These are phyloP conservation scores for Trichoderma citrinoviride DNA, from an alignment of 2,329 filamentous ascomycete species.

Conservation along the genomic window DNA sequence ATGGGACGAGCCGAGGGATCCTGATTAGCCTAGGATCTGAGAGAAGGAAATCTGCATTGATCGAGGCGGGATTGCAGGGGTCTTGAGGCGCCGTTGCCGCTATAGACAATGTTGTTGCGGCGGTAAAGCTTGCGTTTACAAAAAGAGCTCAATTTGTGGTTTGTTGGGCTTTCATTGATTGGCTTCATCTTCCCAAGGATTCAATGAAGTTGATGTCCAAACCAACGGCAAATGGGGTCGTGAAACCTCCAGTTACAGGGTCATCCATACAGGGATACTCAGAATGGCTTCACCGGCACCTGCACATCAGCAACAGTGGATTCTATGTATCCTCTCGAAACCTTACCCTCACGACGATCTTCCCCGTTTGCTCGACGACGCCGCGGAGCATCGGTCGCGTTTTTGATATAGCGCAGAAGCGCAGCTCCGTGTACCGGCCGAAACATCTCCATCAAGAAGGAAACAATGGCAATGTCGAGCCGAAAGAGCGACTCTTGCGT, in stretches of 20 bases:
- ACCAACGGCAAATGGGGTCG: no score
- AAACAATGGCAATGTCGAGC: neutral
- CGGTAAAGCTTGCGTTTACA: neutral
- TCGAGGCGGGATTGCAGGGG: neutral
- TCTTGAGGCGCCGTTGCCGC: neutral
- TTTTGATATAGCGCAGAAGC: constrained; percentile 15
- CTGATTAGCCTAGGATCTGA: neutral
- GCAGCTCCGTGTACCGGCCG: constrained; percentile 2
- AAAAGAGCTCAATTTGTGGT: neutral
- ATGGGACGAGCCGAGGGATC: constrained; percentile 16
- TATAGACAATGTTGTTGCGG: neutral
- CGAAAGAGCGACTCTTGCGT: neutral
- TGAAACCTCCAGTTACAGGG: neutral
- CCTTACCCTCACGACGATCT: neutral
- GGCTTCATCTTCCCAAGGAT: no score
- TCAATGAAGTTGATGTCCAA: no score
- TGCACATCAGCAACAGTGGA: no score
- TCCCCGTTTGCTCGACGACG: neutral
- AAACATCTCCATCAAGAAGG: constrained; percentile 1
- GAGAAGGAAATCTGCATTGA: neutral
- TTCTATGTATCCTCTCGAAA: neutral
- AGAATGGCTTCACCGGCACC: neutral
- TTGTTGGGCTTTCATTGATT: neutral
- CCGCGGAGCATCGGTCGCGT: constrained; percentile 8
- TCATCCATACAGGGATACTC: neutral